phyloP scores from a whole-genome alignment of 257 asterid genomes.

The Solanum corneliomulleri region DNA sequence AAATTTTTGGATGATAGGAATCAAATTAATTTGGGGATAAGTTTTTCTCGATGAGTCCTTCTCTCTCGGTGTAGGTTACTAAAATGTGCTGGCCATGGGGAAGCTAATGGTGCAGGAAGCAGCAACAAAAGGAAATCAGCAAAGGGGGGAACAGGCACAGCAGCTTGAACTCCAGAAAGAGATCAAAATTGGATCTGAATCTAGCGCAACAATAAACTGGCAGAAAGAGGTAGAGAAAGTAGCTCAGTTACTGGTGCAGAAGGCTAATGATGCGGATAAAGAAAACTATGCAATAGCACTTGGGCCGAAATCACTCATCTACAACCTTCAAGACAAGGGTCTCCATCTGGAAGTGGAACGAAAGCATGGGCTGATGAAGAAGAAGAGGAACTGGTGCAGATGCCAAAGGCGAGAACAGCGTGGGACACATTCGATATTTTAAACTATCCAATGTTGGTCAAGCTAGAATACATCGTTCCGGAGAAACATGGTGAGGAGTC shows the following conservation, averaged over 20 bases:
- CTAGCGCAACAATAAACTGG: not conserved
- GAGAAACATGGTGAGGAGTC: not conserved
- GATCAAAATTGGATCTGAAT: not conserved
- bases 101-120: not conserved
- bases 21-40: too few relatives aligned
- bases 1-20: not conserved
- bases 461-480: not conserved
- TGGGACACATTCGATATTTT: not conserved
- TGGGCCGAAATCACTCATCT: not conserved
- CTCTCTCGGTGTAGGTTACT: not conserved
- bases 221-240: not conserved
- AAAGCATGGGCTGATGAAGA: not conserved
- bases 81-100: not conserved
- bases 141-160: not conserved
- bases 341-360: not conserved
- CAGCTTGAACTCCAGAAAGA: too few relatives aligned
- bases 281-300: not conserved
- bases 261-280: too few relatives aligned
- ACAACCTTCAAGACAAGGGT: not conserved
- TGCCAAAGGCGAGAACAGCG: not conserved
- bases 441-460: not conserved
- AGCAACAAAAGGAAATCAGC: not conserved
- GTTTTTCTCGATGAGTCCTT: not conserved
- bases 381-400: not conserved
- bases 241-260: not conserved